Base-by-base conservation (phyloP, 139 green algal genomes). In the Spirogloea muscicola region DNA sequence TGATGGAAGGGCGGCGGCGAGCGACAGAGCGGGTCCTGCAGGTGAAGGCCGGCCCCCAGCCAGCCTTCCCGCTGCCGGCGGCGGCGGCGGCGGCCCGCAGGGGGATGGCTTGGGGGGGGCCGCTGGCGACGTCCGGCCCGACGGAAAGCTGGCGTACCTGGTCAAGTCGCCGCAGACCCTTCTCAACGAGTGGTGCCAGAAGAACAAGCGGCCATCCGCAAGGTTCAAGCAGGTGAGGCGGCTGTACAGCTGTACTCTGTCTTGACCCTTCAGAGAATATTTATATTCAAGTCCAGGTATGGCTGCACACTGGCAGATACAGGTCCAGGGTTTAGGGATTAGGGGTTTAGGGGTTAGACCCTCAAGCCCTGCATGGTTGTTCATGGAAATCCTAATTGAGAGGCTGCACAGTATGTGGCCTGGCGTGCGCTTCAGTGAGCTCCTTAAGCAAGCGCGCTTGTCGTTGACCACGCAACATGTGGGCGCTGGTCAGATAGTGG, bases 141-240 rank as follows among this genome's bases (percentile, higher is more conserved):
- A 57, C 18, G 5, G 7, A 65, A 74, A 74, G 52, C 6, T 7
- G 41, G 65, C 34, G 13, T 82, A 82, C 37, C 33, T 33, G 43
- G 68, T 75, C n/a, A 82, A 82, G 57, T 75, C 75, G 10, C 75
- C 75, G 37, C 81, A 82, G 61, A 64, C 48, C 41, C 46, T 82
- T 7, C 68, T 82, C 39, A 72, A 39, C 58, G 75, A 82, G 52
- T 82, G 75, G 75, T 82, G 75, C 43, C 75, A 82, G 71, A 82
- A 82, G 75, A 61, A 80, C 16, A 82, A 82, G 33, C 27, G 43
- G 27, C 75, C 75, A 18, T 44, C 44, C 29, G 58, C 75, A 42
- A 73, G 62, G 49, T 82, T 58, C 75, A 80, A 82, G 27, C 57
- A 65, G 25, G 72, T 80, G 37, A 77, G 58, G n/a, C 2, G 16